phyloP scores from a whole-genome alignment of 164 flowering plant species.

The Liriodendron chinense region DNA sequence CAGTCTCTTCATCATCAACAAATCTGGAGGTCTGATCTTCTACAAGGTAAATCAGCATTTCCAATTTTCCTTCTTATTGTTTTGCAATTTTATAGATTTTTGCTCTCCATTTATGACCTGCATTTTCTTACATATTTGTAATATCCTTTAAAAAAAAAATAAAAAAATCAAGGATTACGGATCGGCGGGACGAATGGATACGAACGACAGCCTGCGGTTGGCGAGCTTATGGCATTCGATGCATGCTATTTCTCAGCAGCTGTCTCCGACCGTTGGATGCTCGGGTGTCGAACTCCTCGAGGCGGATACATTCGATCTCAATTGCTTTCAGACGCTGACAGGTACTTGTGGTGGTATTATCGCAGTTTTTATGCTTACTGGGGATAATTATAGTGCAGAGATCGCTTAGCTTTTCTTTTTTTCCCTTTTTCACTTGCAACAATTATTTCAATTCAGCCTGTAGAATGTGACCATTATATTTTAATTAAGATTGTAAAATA shows the following conservation, averaged over 20 bases:
- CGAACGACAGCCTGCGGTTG: slow-evolving; percentile 83
- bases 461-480: no score
- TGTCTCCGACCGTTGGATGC: slow-evolving; percentile 74
- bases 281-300: slow-evolving; percentile 81
- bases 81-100: no score
- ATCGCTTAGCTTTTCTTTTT: no score
- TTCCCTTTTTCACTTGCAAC: no score
- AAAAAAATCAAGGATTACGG: slow-evolving; percentile 68
- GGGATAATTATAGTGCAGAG: no score
- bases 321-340: slow-evolving; percentile 90
- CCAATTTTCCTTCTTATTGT: background rate
- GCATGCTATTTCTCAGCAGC: slow-evolving; percentile 96
- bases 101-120: no score
- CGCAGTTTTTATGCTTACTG: no score
- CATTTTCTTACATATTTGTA: no score
- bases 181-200: slow-evolving; percentile 87
- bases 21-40: slow-evolving; percentile 90
- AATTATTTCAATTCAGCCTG: no score
- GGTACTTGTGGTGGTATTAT: slow-evolving; percentile 32
- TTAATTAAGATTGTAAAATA: no score
- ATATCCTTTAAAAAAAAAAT: no score
- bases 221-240: slow-evolving; percentile 98
- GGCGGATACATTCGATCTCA: slow-evolving; percentile 91
- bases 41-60: slow-evolving; percentile 49
- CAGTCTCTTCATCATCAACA: slow-evolving; percentile 91